Percentiles rank a stretch among this genome's conserved stretches.
phyloP scores from a whole-genome alignment of 2,329 filamentous ascomycete genomes.

The Paraconiothyrium brasiliense region DNA sequence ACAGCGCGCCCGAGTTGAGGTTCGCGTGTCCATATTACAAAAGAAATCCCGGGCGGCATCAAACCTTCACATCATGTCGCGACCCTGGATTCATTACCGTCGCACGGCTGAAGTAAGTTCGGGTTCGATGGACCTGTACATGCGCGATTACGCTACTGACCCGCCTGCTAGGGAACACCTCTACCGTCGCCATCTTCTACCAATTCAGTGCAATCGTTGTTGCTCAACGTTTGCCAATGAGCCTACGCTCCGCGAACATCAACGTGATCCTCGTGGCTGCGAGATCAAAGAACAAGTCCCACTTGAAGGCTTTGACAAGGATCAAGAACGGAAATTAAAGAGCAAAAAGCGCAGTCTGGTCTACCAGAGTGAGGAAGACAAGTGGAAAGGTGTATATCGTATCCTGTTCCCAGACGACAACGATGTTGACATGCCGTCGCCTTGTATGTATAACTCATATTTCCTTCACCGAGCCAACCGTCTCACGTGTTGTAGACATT shows the following conservation, averaged over 20 bases:
- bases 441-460: constrained; percentile 23
- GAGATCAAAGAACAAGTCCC: constrained; percentile 31
- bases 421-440: constrained; percentile 32
- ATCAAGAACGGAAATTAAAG: constrained; percentile 37
- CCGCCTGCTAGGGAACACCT: constrained; percentile 29
- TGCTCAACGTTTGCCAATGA: constrained; percentile 34
- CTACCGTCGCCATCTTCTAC: constrained; percentile 35
- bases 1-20: constrained; percentile 22
- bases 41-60: constrained; percentile 34
- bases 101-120: constrained; percentile 33
- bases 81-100: constrained; percentile 38
- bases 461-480: not conserved
- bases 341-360: constrained; percentile 35
- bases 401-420: constrained; percentile 37
- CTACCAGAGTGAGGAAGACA: constrained; percentile 33
- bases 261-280: constrained; percentile 33
- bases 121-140: not conserved
- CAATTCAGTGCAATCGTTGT: constrained; percentile 36
- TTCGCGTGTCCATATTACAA: constrained; percentile 39
- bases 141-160: not conserved
- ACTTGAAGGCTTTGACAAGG: constrained; percentile 35
- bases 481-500: constrained; percentile 22
- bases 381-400: constrained; percentile 37
- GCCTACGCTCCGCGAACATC: constrained; percentile 32
- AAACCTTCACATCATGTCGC: constrained; percentile 36